Conservation (phyloP, 2,329 filamentous ascomycete species). For the Akanthomyces uredinophilus region DNA sequence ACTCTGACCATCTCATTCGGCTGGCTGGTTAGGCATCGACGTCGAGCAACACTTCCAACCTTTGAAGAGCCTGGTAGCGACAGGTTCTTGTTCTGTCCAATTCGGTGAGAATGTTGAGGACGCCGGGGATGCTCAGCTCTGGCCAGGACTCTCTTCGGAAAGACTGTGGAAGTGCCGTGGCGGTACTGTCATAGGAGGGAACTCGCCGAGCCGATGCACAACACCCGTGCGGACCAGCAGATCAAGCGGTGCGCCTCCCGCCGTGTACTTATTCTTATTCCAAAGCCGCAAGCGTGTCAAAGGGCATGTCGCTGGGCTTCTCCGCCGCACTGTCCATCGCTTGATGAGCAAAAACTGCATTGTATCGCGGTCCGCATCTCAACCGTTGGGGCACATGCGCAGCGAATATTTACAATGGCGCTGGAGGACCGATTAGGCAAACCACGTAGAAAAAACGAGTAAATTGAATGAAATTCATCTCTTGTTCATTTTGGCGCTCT, state of each 20-base stretch:
- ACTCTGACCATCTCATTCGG: too few relatives aligned
- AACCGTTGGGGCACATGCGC: background rate
- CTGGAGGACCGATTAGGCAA: background rate
- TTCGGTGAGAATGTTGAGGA: conserved; percentile 77
- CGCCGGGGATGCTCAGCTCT: conserved; percentile 81
- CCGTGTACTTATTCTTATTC: conserved; percentile 71
- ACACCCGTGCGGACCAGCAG: conserved; percentile 83
- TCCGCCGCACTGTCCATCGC: conserved; percentile 28
- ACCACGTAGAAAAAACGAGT: background rate
- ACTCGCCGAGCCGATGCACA: conserved; percentile 77
- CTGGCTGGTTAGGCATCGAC: too few relatives aligned
- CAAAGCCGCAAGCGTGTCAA: conserved; percentile 72
- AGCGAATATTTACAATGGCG: conserved; percentile 56
- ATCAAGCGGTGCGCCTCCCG: conserved; percentile 72
- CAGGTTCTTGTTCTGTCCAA: conserved; percentile 43
- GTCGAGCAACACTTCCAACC: too few relatives aligned
- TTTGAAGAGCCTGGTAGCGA: too few relatives aligned
- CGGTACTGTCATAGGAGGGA: conserved; percentile 96
- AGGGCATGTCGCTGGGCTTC: conserved; percentile 39
- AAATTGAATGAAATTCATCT: conserved; percentile 39
- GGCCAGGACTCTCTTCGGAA: conserved; percentile 84
- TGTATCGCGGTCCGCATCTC: background rate
- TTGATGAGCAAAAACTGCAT: conserved; percentile 22
- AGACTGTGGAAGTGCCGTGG: conserved; percentile 77
- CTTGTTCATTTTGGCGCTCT: conserved; percentile 74